Base-by-base conservation (phyloP, 2,329 filamentous ascomycete species). In the Cladosporium sp. region DNA sequence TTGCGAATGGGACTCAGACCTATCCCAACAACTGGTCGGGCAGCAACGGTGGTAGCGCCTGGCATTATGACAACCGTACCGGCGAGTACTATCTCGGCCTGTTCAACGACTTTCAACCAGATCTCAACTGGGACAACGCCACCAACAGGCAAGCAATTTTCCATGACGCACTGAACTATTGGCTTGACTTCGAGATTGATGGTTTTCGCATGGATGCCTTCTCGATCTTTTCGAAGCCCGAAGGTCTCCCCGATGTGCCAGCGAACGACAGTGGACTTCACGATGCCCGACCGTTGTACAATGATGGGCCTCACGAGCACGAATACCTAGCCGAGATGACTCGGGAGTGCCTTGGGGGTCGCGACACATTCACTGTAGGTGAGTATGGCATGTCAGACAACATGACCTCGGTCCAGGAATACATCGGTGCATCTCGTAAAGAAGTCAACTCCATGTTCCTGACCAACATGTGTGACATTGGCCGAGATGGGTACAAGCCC, bases 121-220 rank as follows among this genome's bases (percentile, higher is more conserved):
- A 94, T 65, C 78, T 94, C n/a, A 94, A 94, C 73, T 94, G 89
- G 89, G 89, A 92, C 66, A 89, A 88, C 57, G 78, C 80, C 0
- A 83, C 81, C 15, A 81, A 87, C 0, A 80, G 89, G 12, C 74
- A 82, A 49, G 88, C 88, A 1, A 86, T 93, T 13, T 88, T 90
- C 68, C 78, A 86, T 36, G 80, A 81, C 15, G 59, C 64, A 8
- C 62, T 68, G 61, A 57, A 53, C 3, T 93, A 91, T 69, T 94
- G 90, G 90, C 81, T 93, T 0, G 76, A 88, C 45, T 82, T 83
- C 24, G 89, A 89, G 2, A 84, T 89, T 0, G 74, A 75, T 51
- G 74, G 74, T 2, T 76, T 75, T 65, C 68, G 73, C 25, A 57
- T 64, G 35, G 61, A 63, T 34, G 55, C 59, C 8, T 62, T 64